Percentiles rank a stretch among this genome's conserved stretches.
Evolutionary conservation across 768 basidiomycete species (phyloP).

Genomic region (Albatrellus ellisii): DNA sequence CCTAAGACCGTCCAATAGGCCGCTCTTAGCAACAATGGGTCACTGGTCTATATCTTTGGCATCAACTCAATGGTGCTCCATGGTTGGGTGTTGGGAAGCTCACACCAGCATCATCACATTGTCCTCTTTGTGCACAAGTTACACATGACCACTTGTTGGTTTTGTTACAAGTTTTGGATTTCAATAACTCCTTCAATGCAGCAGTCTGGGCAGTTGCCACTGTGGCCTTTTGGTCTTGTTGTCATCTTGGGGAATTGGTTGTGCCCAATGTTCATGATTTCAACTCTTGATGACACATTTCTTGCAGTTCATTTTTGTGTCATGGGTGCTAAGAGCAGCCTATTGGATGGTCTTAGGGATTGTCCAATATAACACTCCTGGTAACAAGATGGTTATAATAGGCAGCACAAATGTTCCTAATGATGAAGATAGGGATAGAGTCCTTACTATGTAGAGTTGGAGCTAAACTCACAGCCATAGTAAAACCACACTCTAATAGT

Average conservation of each 20-base stretch:
- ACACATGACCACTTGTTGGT: constrained; percentile 21
- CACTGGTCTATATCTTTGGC: constrained; percentile 19
- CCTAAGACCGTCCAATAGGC: too few species aligned
- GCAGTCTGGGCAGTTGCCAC: constrained; percentile 24
- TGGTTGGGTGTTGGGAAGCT: constrained; percentile 22
- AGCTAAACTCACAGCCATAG: too few species aligned
- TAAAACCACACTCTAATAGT: too few species aligned
- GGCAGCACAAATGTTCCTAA: too few species aligned
- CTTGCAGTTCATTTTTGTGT: neutral
- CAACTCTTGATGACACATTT: constrained; percentile 1
- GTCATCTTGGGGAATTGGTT: constrained; percentile 15
- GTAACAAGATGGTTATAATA: too few species aligned
- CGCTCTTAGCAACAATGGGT: too few species aligned
- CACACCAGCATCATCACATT: constrained; percentile 12
- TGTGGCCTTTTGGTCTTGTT: constrained; percentile 22
- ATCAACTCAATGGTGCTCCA: too few species aligned
- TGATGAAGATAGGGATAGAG: too few species aligned
- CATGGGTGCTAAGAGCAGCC: too few species aligned
- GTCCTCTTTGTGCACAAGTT: constrained; percentile 19
- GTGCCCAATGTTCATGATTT: constrained; percentile 1
- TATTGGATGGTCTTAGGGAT: too few species aligned
- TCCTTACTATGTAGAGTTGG: too few species aligned
- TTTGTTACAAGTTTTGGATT: constrained; percentile 15
- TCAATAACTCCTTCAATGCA: constrained; percentile 19
- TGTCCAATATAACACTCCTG: too few species aligned